Evolutionary conservation across 805 yeast species (phyloP), one percentile per base, ranked within the genome.

Genomic region (Zygoascus flipseniorum): DNA sequence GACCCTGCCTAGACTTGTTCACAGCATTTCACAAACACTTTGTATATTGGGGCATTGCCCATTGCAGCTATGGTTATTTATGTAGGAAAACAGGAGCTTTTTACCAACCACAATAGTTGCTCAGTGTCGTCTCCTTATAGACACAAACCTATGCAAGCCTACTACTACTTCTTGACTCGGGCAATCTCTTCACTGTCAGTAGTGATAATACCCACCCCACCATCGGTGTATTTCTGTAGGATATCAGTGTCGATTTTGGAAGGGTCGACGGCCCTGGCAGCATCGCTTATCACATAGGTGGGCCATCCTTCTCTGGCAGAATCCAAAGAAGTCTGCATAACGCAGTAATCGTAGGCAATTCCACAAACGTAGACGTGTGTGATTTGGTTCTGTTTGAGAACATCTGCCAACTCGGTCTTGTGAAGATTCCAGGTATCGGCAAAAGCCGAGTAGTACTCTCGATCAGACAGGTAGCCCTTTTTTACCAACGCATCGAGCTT

Each of bases 391-490:
- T 71, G 61, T 26, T 63, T 66, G 56, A 90, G 72, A 43, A 75
- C 69, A 1, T 64, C 66, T 51, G 76, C 73, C 57, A 89, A 70
- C 52, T 81, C 90, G 0, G 97, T 89, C 44, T 79, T 72, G 62
- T 85, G 83, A 28, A 78, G 62, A 28, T 79, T 76, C 92, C 96
- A 87, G 31, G 80, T 75, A 67, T 90, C 98, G 51, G 76, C 73
- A 65, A 90, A 90, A 31, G 95, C 89, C 14, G 96, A 89, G 63
- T 89, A 90, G 65, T 84, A 89, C 65, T 90, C 98, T 19, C 93
- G 68, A 59, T 86, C 89, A 26, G 70, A 71, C 31, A 83, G 67
- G 54, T 74, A 76, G 0, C 97, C 98, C 69, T 92, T 90, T 54
- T 75, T 74, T 8, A 90, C 81, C 1, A 80, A 71, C 59, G 31